Evolutionary conservation across 768 basidiomycete species (phyloP), one percentile per base, ranked within the genome.

Genomic region (Amanita rimosa): DNA sequence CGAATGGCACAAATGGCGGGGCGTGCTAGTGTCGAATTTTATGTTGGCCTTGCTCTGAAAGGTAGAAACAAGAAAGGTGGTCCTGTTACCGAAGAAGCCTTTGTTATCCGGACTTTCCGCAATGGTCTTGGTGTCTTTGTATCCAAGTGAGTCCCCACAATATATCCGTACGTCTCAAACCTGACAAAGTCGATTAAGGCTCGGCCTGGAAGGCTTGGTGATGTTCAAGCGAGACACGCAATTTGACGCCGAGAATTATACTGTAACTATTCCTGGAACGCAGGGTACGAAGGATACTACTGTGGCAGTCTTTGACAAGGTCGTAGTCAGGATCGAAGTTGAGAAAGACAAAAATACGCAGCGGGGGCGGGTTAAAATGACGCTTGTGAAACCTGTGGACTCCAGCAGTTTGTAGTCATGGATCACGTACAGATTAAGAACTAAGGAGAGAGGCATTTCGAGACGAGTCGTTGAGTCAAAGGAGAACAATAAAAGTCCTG

Each of bases 41-140:
- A 96, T 58, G 93, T 97, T 22, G 94, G 95, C 0, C 68, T 99
- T 13, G 92, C 94, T 3, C 66, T 98, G 53, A 91, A 90, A 55
- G 79, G 76, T 2, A 72, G 82, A 11, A 75, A 74, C 39, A 73
- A 74, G 56, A 41, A 49, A 24, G 19, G 64, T 59, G 58, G 64
- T 64, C 45, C 57, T 57, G 50, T 89, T 9, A 65, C 58, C 2
- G 91, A 94, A 57, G 88, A 93, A 29, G 93, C 91, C 4, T 95
- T 87, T 59, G 91, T 99, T 39, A 95, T 98, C 50, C 73, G 94
- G 52, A 82, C 85, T 3, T 98, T 99, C 67, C 75, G 87, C 58
- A 99, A 99, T 62, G 96, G 95, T 0, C 64, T 99, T 27, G 87
- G 90, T n/a, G 95, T 98, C 33, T 98, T 96, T 55, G 92, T 98